Base-by-base conservation (phyloP, 2,329 filamentous ascomycete species). In the Raffaelea albimanens region DNA sequence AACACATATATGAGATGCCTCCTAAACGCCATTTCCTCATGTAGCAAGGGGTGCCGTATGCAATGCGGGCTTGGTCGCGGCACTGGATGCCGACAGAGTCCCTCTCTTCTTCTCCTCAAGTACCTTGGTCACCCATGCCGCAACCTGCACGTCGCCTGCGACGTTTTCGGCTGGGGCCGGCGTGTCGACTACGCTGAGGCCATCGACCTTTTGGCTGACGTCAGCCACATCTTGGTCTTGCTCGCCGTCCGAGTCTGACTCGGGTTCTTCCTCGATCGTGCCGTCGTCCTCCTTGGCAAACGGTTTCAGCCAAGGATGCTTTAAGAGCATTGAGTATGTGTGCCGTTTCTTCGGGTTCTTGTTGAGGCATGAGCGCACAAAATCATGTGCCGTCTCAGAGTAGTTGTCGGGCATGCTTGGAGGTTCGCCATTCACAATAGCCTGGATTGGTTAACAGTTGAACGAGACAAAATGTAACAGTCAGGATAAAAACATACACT, bases 401-500 rank as follows among this genome's bases (percentile, higher is more conserved):
- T 86, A 98, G 22, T 79, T 82, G 48, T 85, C 78, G 0, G 93
- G 93, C 29, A 98, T 79, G 59, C 85, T 82, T 11, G 93, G 93
- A 14, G 93, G 88, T n/a, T 95, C 89, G 44, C 93, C 93, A 62
- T 97, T 88, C 33, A 98, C 93, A 61, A 98, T 98, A 48, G 93
- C 93, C 93, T 98, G 56, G 59, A 55, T 59, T 40, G 42, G 20
- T 50, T n/a, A n/a, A n/a, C n/a, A n/a, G n/a, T n/a, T n/a, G n/a
- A n/a, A n/a, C n/a, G n/a, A n/a, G n/a, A n/a, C 20, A 50, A 40
- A 33, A 41, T 43, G 31, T 22, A 31, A 19, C 18, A 7, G 19
- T 5, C 14, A 5, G 9, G 29, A 9, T 9, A 2, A 13, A 40
- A 49, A 81, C 90, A 82, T 75, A 97, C 93, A 59, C 85, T 94